These are phyloP conservation scores for Gelatoporia subvermispora DNA, from an alignment of 768 basidiomycete species.

Conservation along the genomic window DNA sequence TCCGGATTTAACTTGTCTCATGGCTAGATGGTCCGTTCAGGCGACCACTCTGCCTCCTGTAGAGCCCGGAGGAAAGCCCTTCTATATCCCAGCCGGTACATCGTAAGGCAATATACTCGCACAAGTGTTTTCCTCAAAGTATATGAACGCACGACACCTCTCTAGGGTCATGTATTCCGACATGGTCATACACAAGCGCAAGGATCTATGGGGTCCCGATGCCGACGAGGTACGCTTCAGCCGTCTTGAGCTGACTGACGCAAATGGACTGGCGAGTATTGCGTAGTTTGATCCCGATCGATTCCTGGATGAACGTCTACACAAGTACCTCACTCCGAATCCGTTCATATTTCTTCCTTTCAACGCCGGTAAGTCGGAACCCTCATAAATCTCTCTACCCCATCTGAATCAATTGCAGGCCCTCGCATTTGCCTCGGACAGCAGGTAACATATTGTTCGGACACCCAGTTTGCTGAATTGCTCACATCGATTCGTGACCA, in stretches of 20 bases:
- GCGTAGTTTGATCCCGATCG: constrained; percentile 58
- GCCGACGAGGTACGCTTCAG: constrained; percentile 15
- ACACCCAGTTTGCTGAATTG: neutral
- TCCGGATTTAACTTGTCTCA: neutral
- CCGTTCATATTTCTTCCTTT: constrained; percentile 42
- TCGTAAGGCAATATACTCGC: constrained; percentile 17
- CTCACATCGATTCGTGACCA: constrained; percentile 8
- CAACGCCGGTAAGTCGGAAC: constrained; percentile 8
- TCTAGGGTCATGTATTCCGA: constrained; percentile 22
- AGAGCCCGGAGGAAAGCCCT: constrained; percentile 34
- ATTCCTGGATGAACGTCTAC: constrained; percentile 55
- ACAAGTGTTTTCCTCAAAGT: neutral
- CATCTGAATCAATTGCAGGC: constrained; percentile 10
- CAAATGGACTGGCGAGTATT: constrained; percentile 10
- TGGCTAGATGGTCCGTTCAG: constrained; percentile 6
- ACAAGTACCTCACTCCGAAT: constrained; percentile 49
- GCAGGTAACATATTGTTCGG: constrained; percentile 22
- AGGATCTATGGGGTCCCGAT: constrained; percentile 54
- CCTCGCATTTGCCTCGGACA: constrained; percentile 60
- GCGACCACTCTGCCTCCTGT: constrained; percentile 24
- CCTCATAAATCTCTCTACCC: too few species aligned
- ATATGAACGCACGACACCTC: neutral
- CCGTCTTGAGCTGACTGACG: neutral
- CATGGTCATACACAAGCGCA: constrained; percentile 31
- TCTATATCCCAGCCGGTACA: constrained; percentile 46